These are phyloP conservation scores for Mycena sp. DNA, from an alignment of 1,284 basidiomycete species.

Conservation along the genomic window DNA sequence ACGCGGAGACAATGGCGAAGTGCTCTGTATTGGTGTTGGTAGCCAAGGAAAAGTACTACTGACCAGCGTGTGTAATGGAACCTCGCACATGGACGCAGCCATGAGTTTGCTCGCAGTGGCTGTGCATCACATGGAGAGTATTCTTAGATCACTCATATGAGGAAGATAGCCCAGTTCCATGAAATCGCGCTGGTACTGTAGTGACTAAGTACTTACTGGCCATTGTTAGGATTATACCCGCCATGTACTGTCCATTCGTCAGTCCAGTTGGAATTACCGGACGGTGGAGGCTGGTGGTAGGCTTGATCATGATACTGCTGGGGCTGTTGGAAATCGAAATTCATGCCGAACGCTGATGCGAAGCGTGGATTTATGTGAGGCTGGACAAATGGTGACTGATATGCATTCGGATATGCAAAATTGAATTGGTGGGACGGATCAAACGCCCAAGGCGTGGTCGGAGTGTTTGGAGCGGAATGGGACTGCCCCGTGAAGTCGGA, in stretches of 20 bases:
- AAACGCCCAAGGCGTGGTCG: conserved; percentile 20
- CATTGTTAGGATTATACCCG: conserved; percentile 18
- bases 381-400: conserved; percentile 62
- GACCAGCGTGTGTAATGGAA: background rate
- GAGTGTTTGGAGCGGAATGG: conserved; percentile 3
- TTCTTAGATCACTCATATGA: no score
- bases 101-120: background rate
- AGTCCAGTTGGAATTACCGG: conserved; percentile 29
- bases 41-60: background rate
- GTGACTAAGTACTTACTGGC: no score
- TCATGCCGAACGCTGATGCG: conserved; percentile 62
- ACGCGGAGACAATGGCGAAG: background rate
- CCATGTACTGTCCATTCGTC: conserved; percentile 43
- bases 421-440: conserved; percentile 32
- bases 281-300: conserved; percentile 10
- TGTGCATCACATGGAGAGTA: conserved; percentile 5
- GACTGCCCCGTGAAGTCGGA: conserved; percentile 22
- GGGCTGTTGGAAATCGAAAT: conserved; percentile 11
- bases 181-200: no score
- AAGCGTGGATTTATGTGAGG: conserved; percentile 85
- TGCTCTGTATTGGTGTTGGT: background rate
- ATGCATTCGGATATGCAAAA: conserved; percentile 19
- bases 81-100: background rate
- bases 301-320: conserved; percentile 6
- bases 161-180: no score